Evolutionary conservation across 1,139 yeast species (phyloP), one percentile per base, ranked within the genome.

Genomic region (Yamadazyma jaroonii): DNA sequence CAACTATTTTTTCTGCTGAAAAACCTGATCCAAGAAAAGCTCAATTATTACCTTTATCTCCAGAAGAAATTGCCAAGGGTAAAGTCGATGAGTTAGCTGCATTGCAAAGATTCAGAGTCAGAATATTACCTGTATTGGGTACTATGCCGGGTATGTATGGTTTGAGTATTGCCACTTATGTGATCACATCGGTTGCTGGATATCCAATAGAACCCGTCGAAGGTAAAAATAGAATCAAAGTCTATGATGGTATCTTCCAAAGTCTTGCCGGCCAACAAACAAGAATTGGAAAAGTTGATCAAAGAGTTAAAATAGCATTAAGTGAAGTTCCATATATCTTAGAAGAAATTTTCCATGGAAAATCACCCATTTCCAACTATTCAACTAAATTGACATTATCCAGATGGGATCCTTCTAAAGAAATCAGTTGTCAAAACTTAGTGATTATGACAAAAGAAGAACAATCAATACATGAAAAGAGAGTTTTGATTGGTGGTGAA

Each of bases 131-230:
- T 0, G 98, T 92, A 0, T 65, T 92, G 46, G 97, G 98, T 2
- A 88, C 98, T 0, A 79, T 92, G 82, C 98, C 98, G 1, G 97
- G 94, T 7, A 84, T 90, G 64, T 92, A 92, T 65, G 98, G 98
- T 1, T 72, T 92, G 35, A 79, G 96, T 0, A 74, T 92, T 42
- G 95, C 96, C 3, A 84, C 97, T 0, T 83, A 86, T 60, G 68
- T 92, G 31, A 62, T 92, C 35, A 85, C 96, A 3, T 67, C 76
- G 6, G 79, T 89, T 13, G 80, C 96, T 0, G 96, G 94, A 0
- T 92, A 92, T 54, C 95, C 95, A 9, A 75, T 79, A 45, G 95
- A 88, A 42, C 90, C 94, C 28, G 78, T 88, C 32, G 96, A 87
- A 45, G 96, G 96, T n/a, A 89, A 89, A 57, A 85, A 86, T 55